A percentile compares a stretch with the other conserved stretches of the same genome.
These are phyloP conservation scores for Beta lomatogona DNA, from an alignment of 179 eudicot genomes.

Conservation along the genomic window DNA sequence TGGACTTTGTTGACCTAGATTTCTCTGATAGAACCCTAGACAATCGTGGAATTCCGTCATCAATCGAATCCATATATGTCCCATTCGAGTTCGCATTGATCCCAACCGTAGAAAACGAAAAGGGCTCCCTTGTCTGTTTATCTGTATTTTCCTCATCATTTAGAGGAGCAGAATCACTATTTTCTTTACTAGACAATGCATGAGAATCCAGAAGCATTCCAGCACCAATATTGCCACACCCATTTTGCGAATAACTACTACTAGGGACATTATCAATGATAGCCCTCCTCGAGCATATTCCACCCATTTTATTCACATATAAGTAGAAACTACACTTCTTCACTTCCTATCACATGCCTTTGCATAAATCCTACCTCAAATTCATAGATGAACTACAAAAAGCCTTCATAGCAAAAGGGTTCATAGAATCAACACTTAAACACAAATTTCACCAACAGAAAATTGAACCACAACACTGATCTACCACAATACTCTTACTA, in stretches of 20 bases:
- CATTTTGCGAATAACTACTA: conserved; percentile 60
- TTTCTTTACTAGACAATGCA: conserved; percentile 34
- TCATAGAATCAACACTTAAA: neutral
- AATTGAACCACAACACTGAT: conserved; percentile 19
- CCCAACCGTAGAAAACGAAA: conserved; percentile 57
- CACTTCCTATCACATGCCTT: conserved; percentile 29
- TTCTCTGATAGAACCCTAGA: conserved; percentile 70
- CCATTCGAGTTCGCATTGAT: conserved; percentile 33
- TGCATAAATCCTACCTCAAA: conserved; percentile 3
- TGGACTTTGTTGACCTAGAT: conserved; percentile 70
- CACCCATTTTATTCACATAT: conserved; percentile 63
- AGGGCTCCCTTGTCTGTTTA: conserved; percentile 52
- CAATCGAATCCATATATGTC: conserved; percentile 42
- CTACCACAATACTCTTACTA: conserved; percentile 1
- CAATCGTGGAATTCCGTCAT: conserved; percentile 81
- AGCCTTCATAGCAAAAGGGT: neutral
- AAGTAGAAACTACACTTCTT: conserved; percentile 23
- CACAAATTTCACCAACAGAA: conserved; percentile 15
- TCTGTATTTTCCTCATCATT: conserved; percentile 36
- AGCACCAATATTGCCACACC: conserved; percentile 44
- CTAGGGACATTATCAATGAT: conserved; percentile 60
- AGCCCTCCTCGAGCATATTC: conserved; percentile 87
- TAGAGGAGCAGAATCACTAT: conserved; percentile 28
- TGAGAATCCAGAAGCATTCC: conserved; percentile 49
- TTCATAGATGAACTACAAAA: neutral